These are phyloP conservation scores for Pseudomonodictys pantanalensis DNA, from an alignment of 495 filamentous ascomycete genomes.

Conservation along the genomic window DNA sequence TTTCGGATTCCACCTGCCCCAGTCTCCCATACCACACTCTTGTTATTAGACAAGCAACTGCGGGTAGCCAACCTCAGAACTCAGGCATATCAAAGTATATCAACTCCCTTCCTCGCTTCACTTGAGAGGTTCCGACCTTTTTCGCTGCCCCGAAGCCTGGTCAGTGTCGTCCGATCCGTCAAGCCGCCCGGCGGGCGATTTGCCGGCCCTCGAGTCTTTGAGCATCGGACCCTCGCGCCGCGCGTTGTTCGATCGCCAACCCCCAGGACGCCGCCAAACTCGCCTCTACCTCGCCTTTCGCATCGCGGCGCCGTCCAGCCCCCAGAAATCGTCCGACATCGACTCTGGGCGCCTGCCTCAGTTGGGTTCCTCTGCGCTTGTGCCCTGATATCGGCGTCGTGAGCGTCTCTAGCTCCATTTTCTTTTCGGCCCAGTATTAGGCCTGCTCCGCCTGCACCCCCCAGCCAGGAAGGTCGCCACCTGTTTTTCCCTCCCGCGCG, in stretches of 20 bases:
- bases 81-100: background rate
- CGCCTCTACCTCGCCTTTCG: background rate
- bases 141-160: background rate
- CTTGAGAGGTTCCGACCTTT: background rate
- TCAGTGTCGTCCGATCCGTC: background rate
- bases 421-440: conserved; percentile 6
- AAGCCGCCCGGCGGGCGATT: background rate
- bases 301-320: background rate
- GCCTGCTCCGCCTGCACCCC: background rate
- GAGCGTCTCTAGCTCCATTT: background rate
- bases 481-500: background rate
- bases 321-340: no score
- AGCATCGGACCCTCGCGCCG: background rate
- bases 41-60: conserved; percentile 11
- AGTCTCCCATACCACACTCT: no score
- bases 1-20: no score
- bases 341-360: background rate
- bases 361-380: background rate
- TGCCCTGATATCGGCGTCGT: background rate
- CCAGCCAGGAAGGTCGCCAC: conserved; percentile 8
- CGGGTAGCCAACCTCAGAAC: background rate
- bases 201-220: background rate
- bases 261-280: background rate
- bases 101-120: background rate
- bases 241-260: background rate